Percentiles rank a stretch among this genome's conserved stretches.
phyloP scores from a whole-genome alignment of 805 yeast species.

The Crinitomyces ghanaensis region DNA sequence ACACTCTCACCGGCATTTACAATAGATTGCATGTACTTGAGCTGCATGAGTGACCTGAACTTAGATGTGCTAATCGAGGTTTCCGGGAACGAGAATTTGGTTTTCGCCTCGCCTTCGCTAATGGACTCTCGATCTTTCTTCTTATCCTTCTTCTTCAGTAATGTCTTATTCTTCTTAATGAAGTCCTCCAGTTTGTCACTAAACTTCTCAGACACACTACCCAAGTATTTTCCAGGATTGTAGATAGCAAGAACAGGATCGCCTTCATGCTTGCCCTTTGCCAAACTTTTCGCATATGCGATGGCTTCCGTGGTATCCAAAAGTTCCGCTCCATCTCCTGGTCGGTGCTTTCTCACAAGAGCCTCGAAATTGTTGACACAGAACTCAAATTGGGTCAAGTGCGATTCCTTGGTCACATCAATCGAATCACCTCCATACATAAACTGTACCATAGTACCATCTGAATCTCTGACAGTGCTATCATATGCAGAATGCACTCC shows the following conservation, averaged over 20 bases:
- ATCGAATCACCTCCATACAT: slow-evolving; percentile 95
- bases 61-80: slow-evolving; percentile 56
- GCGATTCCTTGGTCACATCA: slow-evolving; percentile 90
- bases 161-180: slow-evolving; percentile 41
- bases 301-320: slow-evolving; percentile 78
- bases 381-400: slow-evolving; percentile 86
- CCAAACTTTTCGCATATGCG: slow-evolving; percentile 68
- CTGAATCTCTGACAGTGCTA: slow-evolving; percentile 90
- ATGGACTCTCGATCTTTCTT: slow-evolving; percentile 26
- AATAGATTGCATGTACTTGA: slow-evolving; percentile 93
- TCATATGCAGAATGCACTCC: slow-evolving; percentile 94
- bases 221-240: slow-evolving; percentile 83
- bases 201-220: slow-evolving; percentile 86
- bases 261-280: slow-evolving; percentile 66
- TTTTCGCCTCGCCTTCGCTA: slow-evolving; percentile 11
- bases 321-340: slow-evolving; percentile 52
- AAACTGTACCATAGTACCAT: slow-evolving; percentile 88
- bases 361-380: slow-evolving; percentile 87
- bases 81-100: slow-evolving; percentile 33
- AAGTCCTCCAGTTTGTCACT: slow-evolving; percentile 67
- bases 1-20: slow-evolving; percentile 96
- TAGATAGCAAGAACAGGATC: slow-evolving; percentile 82
- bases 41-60: slow-evolving; percentile 93
- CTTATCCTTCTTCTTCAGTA: slow-evolving; percentile 43
- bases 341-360: slow-evolving; percentile 74